phyloP scores from a whole-genome alignment of 129 eudicot genomes.

The Flaveria sonorensis region DNA sequence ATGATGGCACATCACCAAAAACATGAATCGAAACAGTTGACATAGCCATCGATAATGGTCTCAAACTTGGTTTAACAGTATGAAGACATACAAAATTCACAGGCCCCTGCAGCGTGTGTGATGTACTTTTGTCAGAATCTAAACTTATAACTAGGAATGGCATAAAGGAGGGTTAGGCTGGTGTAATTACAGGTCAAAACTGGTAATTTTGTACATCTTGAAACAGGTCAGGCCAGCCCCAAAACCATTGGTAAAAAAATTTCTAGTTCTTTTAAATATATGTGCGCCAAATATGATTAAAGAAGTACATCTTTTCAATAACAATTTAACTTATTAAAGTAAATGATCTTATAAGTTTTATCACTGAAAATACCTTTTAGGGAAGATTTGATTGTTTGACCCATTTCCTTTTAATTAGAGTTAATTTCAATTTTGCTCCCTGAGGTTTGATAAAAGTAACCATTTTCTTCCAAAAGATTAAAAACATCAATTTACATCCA shows the following conservation, averaged over 20 bases:
- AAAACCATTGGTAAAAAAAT: not conserved
- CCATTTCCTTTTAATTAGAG: not conserved
- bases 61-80: constrained; percentile 84
- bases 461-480: too few relatives aligned
- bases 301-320: not conserved
- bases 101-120: constrained; percentile 67
- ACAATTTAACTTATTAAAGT: not conserved
- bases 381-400: not conserved
- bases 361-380: not conserved
- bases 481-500: too few relatives aligned
- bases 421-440: too few relatives aligned
- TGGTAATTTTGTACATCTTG: too few relatives aligned
- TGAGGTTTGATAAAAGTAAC: too few relatives aligned
- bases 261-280: not conserved
- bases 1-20: constrained; percentile 94
- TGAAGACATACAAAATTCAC: constrained; percentile 89
- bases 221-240: not conserved
- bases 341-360: not conserved
- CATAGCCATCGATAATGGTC: constrained; percentile 94
- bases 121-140: constrained; percentile 18
- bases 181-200: not conserved
- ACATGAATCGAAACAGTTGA: constrained; percentile 88
- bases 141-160: constrained; percentile 8
- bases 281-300: not conserved
- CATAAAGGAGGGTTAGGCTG: not conserved